Evolutionary conservation across 2,329 filamentous ascomycete species (phyloP).

Genomic region (Paracorniculantispora psalliotae): DNA sequence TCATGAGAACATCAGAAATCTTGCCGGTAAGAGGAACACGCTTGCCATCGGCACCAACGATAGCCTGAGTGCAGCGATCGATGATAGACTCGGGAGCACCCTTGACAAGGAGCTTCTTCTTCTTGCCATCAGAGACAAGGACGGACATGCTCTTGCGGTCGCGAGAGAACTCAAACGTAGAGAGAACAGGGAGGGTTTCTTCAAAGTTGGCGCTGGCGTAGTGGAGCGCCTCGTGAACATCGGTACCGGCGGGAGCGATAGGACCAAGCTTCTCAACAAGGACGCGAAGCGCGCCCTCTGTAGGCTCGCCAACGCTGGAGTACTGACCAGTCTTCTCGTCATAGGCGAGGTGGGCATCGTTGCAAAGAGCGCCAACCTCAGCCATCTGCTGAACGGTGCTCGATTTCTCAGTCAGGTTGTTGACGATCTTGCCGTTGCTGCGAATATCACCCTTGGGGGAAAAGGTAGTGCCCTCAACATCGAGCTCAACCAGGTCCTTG

Average conservation of each 20-base stretch:
- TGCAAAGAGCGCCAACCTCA: slow-evolving; percentile 73
- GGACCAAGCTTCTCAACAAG: slow-evolving; percentile 94
- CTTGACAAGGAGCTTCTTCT: slow-evolving; percentile 86
- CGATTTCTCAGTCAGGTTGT: slow-evolving; percentile 66
- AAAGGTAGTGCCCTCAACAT: slow-evolving; percentile 91
- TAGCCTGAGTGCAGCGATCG: slow-evolving; percentile 78
- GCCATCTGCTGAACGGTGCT: slow-evolving; percentile 74
- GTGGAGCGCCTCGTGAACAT: slow-evolving; percentile 65
- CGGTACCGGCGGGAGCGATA: slow-evolving; percentile 52
- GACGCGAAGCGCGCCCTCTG: slow-evolving; percentile 86
- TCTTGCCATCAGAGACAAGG: slow-evolving; percentile 63
- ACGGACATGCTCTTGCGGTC: slow-evolving; percentile 99
- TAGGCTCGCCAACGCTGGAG: slow-evolving; percentile 86
- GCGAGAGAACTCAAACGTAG: slow-evolving; percentile 94
- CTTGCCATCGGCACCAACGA: slow-evolving; percentile 75
- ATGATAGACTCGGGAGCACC: slow-evolving; percentile 93
- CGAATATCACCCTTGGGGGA: slow-evolving; percentile 73
- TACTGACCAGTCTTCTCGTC: slow-evolving; percentile 71
- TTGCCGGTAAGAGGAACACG: slow-evolving; percentile 66
- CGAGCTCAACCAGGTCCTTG: slow-evolving; percentile 72
- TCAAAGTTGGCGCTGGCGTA: slow-evolving; percentile 83
- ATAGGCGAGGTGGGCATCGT: slow-evolving; percentile 78
- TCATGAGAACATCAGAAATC: slow-evolving; percentile 64
- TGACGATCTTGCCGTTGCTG: slow-evolving; percentile 60
- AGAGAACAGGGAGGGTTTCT: slow-evolving; percentile 64